These are phyloP conservation scores for Umbelopsis sp. DNA, from an alignment of 371 early-diverging fungal species.

Conservation along the genomic window DNA sequence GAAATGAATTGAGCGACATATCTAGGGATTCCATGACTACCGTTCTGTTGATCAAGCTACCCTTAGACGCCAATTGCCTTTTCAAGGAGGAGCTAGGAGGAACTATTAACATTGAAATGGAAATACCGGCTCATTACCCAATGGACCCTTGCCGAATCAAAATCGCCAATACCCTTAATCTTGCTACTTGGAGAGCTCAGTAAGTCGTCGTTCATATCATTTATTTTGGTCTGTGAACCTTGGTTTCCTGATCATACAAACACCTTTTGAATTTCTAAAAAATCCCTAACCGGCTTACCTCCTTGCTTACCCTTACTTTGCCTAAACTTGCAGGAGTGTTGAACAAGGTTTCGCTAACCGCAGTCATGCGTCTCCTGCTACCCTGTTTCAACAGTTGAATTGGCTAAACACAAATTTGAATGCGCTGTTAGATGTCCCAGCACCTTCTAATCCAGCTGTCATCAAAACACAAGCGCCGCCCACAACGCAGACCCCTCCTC, in stretches of 20 bases:
- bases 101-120: conserved; percentile 33
- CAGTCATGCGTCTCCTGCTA: conserved; percentile 33
- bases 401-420: conserved; percentile 67
- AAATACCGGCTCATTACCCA: conserved; percentile 54
- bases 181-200: conserved; percentile 48
- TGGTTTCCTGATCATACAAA: neutral
- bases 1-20: conserved; percentile 27
- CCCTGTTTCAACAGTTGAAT: conserved; percentile 62
- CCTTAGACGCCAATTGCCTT: conserved; percentile 42
- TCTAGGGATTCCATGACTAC: conserved; percentile 10
- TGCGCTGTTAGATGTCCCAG: conserved; percentile 27
- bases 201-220: conserved; percentile 13
- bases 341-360: conserved; percentile 56
- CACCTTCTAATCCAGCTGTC: neutral
- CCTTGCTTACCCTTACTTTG: conserved; percentile 11
- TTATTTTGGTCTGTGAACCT: too few species aligned
- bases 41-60: conserved; percentile 21
- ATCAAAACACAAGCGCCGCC: neutral
- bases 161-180: conserved; percentile 39
- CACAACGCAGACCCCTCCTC: neutral
- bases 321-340: conserved; percentile 24
- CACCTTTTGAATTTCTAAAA: neutral
- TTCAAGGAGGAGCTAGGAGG: conserved; percentile 33
- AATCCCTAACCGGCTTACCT: neutral
- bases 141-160: conserved; percentile 54